Evolutionary conservation across 352 stramenopile genomes (phyloP).

Genomic region (Pythium aristosporum): DNA sequence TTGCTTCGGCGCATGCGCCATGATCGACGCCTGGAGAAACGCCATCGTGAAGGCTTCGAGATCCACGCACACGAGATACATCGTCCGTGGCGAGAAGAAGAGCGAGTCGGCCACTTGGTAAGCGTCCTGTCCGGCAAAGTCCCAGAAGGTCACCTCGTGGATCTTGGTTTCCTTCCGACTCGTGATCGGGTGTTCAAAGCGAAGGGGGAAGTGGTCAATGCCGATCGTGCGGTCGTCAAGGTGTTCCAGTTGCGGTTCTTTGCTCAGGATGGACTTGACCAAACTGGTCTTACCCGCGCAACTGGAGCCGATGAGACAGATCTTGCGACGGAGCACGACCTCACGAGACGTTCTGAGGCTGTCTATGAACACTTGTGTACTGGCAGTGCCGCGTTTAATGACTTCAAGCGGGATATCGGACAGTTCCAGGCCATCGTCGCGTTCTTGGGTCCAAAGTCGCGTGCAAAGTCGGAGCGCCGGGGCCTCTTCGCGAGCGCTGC

Average conservation of each 20-base stretch:
- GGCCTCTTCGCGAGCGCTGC: background rate
- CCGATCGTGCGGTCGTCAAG: slow-evolving; percentile 31
- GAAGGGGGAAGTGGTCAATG: slow-evolving; percentile 29
- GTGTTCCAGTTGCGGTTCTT: slow-evolving; percentile 1
- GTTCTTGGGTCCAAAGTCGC: background rate
- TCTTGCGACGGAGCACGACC: background rate
- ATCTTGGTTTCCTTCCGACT: background rate
- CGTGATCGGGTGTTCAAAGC: background rate
- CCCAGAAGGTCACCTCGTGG: slow-evolving; percentile 22
- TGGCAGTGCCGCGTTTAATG: background rate
- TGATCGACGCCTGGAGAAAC: background rate
- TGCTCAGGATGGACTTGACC: background rate
- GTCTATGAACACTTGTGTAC: background rate
- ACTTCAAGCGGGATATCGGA: background rate
- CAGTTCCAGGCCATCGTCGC: background rate
- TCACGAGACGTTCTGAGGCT: background rate
- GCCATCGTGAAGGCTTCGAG: slow-evolving; percentile 2
- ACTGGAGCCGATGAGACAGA: slow-evolving; percentile 5
- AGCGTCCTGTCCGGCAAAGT: slow-evolving; percentile 17
- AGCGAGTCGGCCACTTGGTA: slow-evolving; percentile 19
- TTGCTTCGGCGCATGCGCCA: background rate
- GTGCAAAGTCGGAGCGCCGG: background rate
- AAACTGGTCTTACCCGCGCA: slow-evolving; percentile 28
- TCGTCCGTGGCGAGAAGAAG: slow-evolving; percentile 16
- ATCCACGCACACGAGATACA: slow-evolving; percentile 20